Conservation (phyloP, 192 early-diverging fungal genomes). For the Chytriomyces hyalinus region DNA sequence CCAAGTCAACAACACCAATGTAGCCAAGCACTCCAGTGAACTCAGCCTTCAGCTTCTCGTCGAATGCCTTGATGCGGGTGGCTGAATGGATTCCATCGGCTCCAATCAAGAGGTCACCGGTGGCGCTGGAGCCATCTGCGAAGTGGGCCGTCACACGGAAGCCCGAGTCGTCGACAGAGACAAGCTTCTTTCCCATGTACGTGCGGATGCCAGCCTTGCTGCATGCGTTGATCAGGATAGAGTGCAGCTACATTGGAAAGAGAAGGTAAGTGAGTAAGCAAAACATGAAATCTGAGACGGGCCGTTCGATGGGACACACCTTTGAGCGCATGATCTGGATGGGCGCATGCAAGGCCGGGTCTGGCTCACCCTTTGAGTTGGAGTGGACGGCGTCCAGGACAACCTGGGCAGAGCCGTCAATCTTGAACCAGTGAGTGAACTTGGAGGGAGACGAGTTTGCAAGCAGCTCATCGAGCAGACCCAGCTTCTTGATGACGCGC, state of each 20-base stretch:
- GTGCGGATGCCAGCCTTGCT: not conserved
- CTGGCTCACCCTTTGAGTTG: not conserved
- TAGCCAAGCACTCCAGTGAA: slow-evolving; percentile 20
- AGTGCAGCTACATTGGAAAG: slow-evolving; percentile 5
- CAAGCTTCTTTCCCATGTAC: not conserved
- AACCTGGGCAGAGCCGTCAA: not conserved
- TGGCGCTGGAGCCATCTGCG: slow-evolving; percentile 1
- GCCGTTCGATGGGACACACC: not conserved
- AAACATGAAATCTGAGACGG: not conserved
- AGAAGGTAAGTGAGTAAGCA: not conserved
- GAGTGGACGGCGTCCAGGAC: not conserved
- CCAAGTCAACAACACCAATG: slow-evolving; percentile 12
- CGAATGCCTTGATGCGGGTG: slow-evolving; percentile 34
- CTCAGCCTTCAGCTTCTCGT: slow-evolving; percentile 18
- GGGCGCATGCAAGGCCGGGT: not conserved
- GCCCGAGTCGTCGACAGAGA: not conserved
- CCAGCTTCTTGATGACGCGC: slow-evolving; percentile 21
- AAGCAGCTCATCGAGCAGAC: slow-evolving; percentile 24
- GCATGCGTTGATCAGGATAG: not conserved
- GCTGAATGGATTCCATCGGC: slow-evolving; percentile 26
- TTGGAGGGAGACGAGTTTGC: not conserved
- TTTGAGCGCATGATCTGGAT: slow-evolving; percentile 19
- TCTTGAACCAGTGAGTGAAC: not conserved
- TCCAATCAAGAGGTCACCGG: slow-evolving; percentile 24
- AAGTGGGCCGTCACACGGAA: slow-evolving; percentile 8